Conservation (phyloP, 148 eudicot species). For the Heliosperma pusillum region DNA sequence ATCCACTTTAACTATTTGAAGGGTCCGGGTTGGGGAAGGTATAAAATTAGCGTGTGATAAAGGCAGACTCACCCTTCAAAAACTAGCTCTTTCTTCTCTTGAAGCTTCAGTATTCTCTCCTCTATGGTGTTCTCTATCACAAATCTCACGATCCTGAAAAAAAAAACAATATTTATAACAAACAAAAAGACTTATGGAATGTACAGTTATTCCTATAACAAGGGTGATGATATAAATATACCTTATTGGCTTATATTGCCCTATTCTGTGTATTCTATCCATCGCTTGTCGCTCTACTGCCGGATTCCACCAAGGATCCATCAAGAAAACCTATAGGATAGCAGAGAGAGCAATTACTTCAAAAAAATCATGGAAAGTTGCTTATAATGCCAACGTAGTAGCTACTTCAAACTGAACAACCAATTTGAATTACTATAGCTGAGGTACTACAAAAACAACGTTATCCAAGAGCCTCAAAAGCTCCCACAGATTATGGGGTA, state of each 20-base stretch:
- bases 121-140: constrained; percentile 79
- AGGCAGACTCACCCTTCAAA: constrained; percentile 74
- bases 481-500: no score
- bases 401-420: not conserved
- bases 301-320: constrained; percentile 99
- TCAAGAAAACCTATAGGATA: constrained; percentile 69
- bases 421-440: not conserved
- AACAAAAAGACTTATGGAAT: not conserved
- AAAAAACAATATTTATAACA: not conserved
- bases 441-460: no score
- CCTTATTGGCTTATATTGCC: constrained; percentile 94
- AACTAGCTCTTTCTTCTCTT: constrained; percentile 88
- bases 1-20: not conserved
- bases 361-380: not conserved
- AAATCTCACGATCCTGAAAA: constrained; percentile 74
- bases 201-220: not conserved
- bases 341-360: not conserved
- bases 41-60: not conserved
- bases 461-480: no score
- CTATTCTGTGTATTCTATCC: constrained; percentile 92
- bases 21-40: not conserved
- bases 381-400: not conserved
- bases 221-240: constrained; percentile 1
- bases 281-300: constrained; percentile 93
- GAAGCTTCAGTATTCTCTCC: constrained; percentile 87